Conservation (phyloP, 305 asterid species). For the Rubia peregrina region DNA sequence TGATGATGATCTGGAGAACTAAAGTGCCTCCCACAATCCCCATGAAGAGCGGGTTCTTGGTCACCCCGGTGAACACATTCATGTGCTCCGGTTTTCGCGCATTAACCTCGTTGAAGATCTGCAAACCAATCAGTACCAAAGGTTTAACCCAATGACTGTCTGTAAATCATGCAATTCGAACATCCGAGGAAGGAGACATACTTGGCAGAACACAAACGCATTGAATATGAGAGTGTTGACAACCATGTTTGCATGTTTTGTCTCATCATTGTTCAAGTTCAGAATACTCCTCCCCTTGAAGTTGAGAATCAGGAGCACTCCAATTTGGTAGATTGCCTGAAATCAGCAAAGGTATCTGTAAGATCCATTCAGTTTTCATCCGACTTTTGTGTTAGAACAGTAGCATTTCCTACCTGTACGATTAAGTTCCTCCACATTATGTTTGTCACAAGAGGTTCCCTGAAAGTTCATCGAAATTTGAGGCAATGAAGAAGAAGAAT, state of each 20-base stretch:
- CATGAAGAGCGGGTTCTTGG: conserved; percentile 65
- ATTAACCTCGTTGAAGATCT: conserved; percentile 84
- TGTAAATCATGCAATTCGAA: neutral
- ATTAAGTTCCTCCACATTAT: conserved; percentile 97
- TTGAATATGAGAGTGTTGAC: conserved; percentile 76
- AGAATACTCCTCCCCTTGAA: conserved; percentile 58
- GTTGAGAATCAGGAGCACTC: conserved; percentile 63
- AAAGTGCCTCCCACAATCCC: conserved; percentile 71
- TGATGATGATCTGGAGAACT: conserved; percentile 75
- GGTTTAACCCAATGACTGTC: neutral
- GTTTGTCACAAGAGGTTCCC: conserved; percentile 94
- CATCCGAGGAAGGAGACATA: conserved; percentile 32
- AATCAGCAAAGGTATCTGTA: neutral
- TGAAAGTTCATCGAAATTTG: conserved; percentile 22
- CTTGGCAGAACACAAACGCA: conserved; percentile 89
- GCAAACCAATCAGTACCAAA: conserved; percentile 14
- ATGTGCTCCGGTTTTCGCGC: conserved; percentile 84
- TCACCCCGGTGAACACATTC: conserved; percentile 73
- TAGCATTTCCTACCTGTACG: conserved; percentile 52
- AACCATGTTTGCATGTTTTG: conserved; percentile 54
- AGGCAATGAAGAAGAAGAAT: neutral
- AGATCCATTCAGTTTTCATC: neutral
- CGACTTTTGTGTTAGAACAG: neutral
- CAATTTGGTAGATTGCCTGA: conserved; percentile 82
- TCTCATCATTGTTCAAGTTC: conserved; percentile 35